Conservation (phyloP, 192 early-diverging fungal species). For the Phlyctochytrium arcticum region DNA sequence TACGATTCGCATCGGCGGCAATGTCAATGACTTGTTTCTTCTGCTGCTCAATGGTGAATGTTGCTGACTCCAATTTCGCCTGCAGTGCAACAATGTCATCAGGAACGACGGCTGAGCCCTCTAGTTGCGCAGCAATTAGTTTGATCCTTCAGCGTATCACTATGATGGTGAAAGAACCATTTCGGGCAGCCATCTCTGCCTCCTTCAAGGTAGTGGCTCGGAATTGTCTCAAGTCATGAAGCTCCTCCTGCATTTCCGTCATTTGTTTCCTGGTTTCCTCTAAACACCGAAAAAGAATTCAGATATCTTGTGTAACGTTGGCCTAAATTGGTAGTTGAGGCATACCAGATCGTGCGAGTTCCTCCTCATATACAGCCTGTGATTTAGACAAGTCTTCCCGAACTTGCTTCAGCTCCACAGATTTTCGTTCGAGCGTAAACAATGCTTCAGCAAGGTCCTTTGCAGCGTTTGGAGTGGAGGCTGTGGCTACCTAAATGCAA, state of each 20-base stretch:
- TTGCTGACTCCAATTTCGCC: constrained; percentile 25
- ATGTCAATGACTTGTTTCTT: constrained; percentile 46
- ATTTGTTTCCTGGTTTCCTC: constrained; percentile 3
- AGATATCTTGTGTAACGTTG: not conserved
- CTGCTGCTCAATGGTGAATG: constrained; percentile 22
- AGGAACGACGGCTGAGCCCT: constrained; percentile 8
- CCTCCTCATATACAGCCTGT: constrained; percentile 34
- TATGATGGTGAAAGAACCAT: not conserved
- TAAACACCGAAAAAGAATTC: not conserved
- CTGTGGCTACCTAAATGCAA: constrained; percentile 4
- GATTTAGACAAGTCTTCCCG: constrained; percentile 35
- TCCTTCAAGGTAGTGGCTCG: constrained; percentile 26
- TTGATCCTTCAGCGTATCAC: not conserved
- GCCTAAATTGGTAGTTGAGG: not conserved
- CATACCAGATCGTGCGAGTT: constrained; percentile 25
- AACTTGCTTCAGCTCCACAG: constrained; percentile 39
- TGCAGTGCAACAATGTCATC: constrained; percentile 29
- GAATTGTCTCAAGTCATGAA: constrained; percentile 27
- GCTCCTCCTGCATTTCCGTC: constrained; percentile 25
- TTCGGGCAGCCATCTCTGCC: constrained; percentile 13
- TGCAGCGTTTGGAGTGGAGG: constrained; percentile 19
- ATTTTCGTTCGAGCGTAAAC: constrained; percentile 46
- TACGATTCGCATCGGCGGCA: constrained; percentile 45
- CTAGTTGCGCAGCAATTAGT: not conserved
- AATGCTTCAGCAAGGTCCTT: constrained; percentile 48